Evolutionary conservation across 805 yeast species (phyloP).

Genomic region (Suhomyces pyralidae): DNA sequence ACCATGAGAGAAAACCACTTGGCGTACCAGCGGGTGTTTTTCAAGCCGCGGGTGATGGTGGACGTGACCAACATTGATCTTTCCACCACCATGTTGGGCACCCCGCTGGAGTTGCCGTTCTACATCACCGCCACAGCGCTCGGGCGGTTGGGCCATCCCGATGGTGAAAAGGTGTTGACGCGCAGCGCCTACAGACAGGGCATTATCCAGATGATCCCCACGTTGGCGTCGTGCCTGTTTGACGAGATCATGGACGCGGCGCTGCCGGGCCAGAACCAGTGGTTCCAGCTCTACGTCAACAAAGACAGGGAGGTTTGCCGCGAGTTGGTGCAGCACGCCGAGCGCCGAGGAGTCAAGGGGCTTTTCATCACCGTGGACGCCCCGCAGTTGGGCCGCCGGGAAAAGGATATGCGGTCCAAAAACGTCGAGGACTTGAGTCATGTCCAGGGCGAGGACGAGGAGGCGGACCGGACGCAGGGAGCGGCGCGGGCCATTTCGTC

Average conservation of each 20-base stretch:
- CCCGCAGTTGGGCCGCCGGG: constrained; percentile 53
- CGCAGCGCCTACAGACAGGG: constrained; percentile 72
- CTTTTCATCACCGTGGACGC: constrained; percentile 56
- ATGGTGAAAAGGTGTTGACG: constrained; percentile 86
- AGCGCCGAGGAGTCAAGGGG: constrained; percentile 41
- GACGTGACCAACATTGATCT: constrained; percentile 75
- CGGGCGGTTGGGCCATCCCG: constrained; percentile 89
- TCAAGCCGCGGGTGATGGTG: constrained; percentile 78
- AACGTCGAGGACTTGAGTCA: constrained; percentile 22
- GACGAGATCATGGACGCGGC: constrained; percentile 81
- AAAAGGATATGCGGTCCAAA: constrained; percentile 44
- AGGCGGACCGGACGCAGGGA: constrained; percentile 23
- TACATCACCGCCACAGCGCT: constrained; percentile 90
- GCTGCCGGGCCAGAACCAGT: constrained; percentile 45
- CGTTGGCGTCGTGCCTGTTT: constrained; percentile 82
- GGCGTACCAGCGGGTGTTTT: constrained; percentile 84
- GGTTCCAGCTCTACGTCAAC: constrained; percentile 50
- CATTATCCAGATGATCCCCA: constrained; percentile 86
- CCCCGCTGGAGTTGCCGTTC: constrained; percentile 68
- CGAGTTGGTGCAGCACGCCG: constrained; percentile 35
- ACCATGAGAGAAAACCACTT: constrained; percentile 86
- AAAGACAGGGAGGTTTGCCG: constrained; percentile 31
- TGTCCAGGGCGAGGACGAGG: constrained; percentile 29
- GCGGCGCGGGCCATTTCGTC: constrained; percentile 32
- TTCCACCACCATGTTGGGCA: constrained; percentile 74